phyloP scores from a whole-genome alignment of 306 rosid species.

The Abrus precatorius region DNA sequence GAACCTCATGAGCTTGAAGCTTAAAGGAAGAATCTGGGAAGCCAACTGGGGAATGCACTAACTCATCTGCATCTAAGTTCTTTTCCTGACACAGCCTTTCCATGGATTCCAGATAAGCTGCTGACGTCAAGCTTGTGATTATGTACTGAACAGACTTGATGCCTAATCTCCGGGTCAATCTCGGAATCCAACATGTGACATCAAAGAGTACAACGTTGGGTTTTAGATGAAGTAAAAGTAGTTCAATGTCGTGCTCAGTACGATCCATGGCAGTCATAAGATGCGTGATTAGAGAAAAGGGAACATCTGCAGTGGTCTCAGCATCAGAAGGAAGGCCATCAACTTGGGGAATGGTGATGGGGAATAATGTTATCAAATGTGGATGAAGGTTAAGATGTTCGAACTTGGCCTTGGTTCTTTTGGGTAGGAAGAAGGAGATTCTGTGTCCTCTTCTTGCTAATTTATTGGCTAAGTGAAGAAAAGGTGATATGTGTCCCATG shows the following conservation, averaged over 20 bases:
- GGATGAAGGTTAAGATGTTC: conserved; percentile 1
- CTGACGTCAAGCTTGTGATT: neutral
- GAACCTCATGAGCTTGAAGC: conserved; percentile 16
- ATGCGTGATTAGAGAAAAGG: neutral
- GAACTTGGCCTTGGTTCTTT: neutral
- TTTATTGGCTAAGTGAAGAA: neutral
- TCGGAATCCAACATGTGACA: neutral
- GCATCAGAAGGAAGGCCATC: conserved; percentile 19
- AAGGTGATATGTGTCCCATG: neutral
- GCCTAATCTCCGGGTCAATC: neutral
- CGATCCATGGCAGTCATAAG: conserved; percentile 2
- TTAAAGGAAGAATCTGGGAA: conserved; percentile 4
- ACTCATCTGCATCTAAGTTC: neutral
- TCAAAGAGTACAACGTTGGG: neutral
- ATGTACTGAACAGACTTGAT: conserved; percentile 8
- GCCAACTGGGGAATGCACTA: neutral
- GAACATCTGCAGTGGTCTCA: neutral
- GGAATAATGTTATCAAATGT: neutral
- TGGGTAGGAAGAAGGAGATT: conserved; percentile 5
- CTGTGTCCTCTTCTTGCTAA: conserved; percentile 13
- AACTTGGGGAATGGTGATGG: conserved; percentile 7
- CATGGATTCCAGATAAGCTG: neutral
- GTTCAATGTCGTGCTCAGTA: neutral
- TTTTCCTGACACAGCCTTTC: neutral
- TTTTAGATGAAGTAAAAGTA: neutral